Base-by-base conservation (phyloP, 768 basidiomycete species). In the Kwoniella botswanensis region DNA sequence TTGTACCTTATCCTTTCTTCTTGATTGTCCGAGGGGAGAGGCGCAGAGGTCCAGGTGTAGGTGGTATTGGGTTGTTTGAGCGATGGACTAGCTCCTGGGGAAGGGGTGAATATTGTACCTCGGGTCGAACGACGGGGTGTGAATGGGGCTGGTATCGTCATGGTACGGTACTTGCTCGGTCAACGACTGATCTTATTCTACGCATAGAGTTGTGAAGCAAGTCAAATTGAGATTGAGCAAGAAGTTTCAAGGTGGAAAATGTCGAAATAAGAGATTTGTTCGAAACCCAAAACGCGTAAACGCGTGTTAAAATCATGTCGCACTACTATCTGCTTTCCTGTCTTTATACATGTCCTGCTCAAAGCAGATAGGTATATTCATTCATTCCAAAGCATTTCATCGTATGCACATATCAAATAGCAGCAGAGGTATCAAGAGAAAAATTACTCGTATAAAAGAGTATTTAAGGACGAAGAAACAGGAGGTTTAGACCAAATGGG, bases 91-190 rank as follows among this genome's bases (percentile, higher is more conserved):
- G 72, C 52, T 15, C 55, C 54, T 1, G 73, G 73, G 9, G 78
- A 76, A 17, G 79, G 79, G 1, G 75, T 80, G 67, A 80, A 80
- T 43, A 80, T 72, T 3, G 71, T 65, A 5, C 76, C 76, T 55
- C 79, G 43, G 2, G 79, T 78, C 7, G 79, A 80, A 13, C 79
- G 73, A 42, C 79, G 71, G 26, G 79, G 79, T 17, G 79, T 80
- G 9, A 18, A 41, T 18, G 70, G 58, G 46, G 46, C 46, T 42
- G 64, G 29, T 18, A 66, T 66, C 9, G 63, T 53, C 70, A 66
- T 71, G 29, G 29, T 29, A 4, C 29, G 29, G 5, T 35, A 35
- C 42, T 46, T 44, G 52, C 46, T 50, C 18, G 46, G 15, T 35
- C 35, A 7, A 35, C 6, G 35, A 35, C 35, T 35, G 35, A 35